Evolutionary conservation across 805 yeast genomes (phyloP).

Genomic region (Metschnikowia drakensbergensis): DNA sequence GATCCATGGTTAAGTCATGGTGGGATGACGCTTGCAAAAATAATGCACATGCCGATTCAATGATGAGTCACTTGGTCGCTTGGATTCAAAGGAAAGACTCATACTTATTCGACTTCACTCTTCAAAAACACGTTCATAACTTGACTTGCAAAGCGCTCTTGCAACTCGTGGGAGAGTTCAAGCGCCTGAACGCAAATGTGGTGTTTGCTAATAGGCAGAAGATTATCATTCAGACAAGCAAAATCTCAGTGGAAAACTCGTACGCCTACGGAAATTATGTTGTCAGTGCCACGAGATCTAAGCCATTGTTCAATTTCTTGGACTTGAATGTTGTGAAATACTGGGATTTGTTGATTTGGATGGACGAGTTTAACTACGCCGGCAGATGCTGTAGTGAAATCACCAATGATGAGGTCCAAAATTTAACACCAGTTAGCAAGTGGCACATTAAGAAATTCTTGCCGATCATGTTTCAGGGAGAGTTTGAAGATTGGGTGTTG

Average conservation of each 20-base stretch:
- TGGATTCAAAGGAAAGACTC: conserved; percentile 86
- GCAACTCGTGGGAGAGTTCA: conserved; percentile 77
- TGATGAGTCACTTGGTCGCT: conserved; percentile 73
- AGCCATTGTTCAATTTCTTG: conserved; percentile 76
- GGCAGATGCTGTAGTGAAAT: conserved; percentile 58
- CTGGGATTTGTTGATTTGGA: conserved; percentile 95
- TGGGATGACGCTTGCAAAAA: conserved; percentile 84
- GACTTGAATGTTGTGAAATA: conserved; percentile 71
- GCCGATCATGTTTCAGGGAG: conserved; percentile 72
- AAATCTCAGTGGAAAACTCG: conserved; percentile 77
- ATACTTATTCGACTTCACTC: conserved; percentile 65
- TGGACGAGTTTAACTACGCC: conserved; percentile 85
- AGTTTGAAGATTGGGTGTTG: conserved; percentile 83
- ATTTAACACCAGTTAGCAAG: conserved; percentile 47
- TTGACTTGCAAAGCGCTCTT: conserved; percentile 76
- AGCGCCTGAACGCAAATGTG: conserved; percentile 71
- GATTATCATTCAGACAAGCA: conserved; percentile 67
- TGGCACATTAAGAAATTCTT: conserved; percentile 81
- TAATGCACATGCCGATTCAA: conserved; percentile 70
- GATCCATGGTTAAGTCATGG: conserved; percentile 79
- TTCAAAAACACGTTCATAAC: conserved; percentile 85
- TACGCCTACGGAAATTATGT: conserved; percentile 88
- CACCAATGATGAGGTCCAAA: conserved; percentile 41
- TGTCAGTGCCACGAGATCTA: conserved; percentile 70
- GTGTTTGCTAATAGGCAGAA: conserved; percentile 79